Conservation (phyloP, 805 yeast species). For the Hanseniaspora vineae region DNA sequence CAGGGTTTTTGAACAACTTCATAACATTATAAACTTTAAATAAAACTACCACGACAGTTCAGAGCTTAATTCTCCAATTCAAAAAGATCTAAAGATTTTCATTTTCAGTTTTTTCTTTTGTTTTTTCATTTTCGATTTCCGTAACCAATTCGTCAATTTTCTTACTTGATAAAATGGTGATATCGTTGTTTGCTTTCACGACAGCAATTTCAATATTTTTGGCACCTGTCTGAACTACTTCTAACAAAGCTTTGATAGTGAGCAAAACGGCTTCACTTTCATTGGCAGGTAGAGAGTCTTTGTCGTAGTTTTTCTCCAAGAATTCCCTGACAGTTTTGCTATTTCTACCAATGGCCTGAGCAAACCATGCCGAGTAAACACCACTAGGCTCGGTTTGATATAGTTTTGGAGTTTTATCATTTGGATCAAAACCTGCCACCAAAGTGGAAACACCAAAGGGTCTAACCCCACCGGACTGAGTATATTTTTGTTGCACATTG, state of each 20-base stretch:
- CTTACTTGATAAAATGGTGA: slow-evolving; percentile 48
- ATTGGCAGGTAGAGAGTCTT: slow-evolving; percentile 36
- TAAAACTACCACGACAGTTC: no score
- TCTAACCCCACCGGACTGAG: slow-evolving; percentile 97
- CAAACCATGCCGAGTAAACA: slow-evolving; percentile 94
- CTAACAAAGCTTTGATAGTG: slow-evolving; percentile 76
- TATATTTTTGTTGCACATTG: slow-evolving; percentile 94
- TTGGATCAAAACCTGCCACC: slow-evolving; percentile 89
- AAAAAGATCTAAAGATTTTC: slow-evolving; percentile 11
- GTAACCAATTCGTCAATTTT: slow-evolving; percentile 65
- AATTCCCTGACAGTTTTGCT: slow-evolving; percentile 92
- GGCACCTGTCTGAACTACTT: slow-evolving; percentile 97
- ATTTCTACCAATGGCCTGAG: slow-evolving; percentile 91
- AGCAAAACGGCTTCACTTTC: slow-evolving; percentile 66
- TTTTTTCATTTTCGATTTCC: slow-evolving; percentile 80
- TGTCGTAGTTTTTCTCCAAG: slow-evolving; percentile 73
- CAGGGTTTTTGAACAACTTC: no score
- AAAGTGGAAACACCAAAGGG: slow-evolving; percentile 95
- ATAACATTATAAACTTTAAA: no score
- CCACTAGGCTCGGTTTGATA: slow-evolving; percentile 97
- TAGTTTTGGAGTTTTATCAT: slow-evolving; percentile 53
- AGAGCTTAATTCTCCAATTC: no score
- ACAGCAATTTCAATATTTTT: slow-evolving; percentile 89
- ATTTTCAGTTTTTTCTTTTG: slow-evolving; percentile 63
- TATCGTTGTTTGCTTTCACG: slow-evolving; percentile 43